phyloP scores from a whole-genome alignment of 495 filamentous ascomycete species.

The Collariella sp. region DNA sequence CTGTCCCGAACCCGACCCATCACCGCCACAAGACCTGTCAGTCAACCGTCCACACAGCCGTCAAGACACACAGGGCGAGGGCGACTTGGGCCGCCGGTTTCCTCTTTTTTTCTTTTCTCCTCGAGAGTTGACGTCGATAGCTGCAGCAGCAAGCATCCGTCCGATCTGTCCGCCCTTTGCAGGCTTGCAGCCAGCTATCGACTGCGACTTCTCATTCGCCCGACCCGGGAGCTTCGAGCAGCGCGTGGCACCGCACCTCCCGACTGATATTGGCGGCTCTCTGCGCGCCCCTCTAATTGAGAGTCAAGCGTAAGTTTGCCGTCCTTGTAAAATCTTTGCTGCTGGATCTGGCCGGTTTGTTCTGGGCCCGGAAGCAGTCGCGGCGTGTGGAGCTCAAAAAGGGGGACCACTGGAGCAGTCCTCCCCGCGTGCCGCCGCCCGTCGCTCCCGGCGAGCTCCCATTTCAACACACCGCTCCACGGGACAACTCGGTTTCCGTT shows the following conservation, averaged over 20 bases:
- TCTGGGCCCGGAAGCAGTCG: not conserved
- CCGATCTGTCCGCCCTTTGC: not conserved
- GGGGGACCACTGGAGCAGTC: not conserved
- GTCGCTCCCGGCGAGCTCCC: not conserved
- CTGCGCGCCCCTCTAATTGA: not conserved
- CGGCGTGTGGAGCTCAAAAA: not conserved
- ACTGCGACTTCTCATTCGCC: slow-evolving; percentile 10
- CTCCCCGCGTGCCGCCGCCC: not conserved
- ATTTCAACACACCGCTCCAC: not conserved
- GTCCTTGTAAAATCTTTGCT: not conserved
- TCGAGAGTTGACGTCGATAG: not conserved
- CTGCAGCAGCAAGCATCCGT: not conserved
- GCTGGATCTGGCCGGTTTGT: not conserved
- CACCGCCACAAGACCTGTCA: not conserved
- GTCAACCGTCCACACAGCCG: not conserved
- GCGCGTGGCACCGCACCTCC: not conserved
- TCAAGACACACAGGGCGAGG: slow-evolving; percentile 3
- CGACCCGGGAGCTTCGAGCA: not conserved
- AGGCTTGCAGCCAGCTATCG: slow-evolving; percentile 1
- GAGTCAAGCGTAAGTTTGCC: not conserved
- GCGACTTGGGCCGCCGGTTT: not conserved
- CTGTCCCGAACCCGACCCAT: not conserved
- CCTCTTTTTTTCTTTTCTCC: not conserved
- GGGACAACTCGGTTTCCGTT: not conserved
- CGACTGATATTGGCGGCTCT: too few relatives aligned